Percentiles rank a stretch among this genome's conserved stretches.
These are phyloP conservation scores for Yarrowia alimentaria DNA, from an alignment of 805 yeast species.

Conservation along the genomic window DNA sequence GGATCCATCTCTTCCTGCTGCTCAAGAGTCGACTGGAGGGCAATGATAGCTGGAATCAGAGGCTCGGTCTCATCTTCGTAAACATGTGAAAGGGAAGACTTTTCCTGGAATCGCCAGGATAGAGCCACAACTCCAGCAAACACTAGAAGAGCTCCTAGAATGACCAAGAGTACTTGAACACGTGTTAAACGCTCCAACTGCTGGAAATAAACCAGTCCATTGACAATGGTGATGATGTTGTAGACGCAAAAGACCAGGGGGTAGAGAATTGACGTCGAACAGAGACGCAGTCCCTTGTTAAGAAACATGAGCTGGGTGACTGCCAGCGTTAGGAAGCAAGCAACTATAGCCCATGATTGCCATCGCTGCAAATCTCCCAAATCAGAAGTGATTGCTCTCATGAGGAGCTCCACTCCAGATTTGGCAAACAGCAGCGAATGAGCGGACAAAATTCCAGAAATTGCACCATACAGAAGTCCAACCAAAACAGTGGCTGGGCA, in stretches of 20 bases:
- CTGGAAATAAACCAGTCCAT: constrained; percentile 58
- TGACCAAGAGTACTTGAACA: constrained; percentile 45
- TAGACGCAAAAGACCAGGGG: constrained; percentile 84
- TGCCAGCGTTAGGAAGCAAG: constrained; percentile 59
- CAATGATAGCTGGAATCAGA: constrained; percentile 1
- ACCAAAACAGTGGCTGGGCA: constrained; percentile 36
- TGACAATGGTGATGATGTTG: constrained; percentile 65
- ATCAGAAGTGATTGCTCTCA: constrained; percentile 45
- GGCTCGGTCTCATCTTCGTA: constrained; percentile 20
- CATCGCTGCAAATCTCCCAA: constrained; percentile 44
- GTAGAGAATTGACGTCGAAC: constrained; percentile 74
- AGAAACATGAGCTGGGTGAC: constrained; percentile 68
- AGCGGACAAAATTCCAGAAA: constrained; percentile 78
- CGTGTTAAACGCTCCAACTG: constrained; percentile 47
- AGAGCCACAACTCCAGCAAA: constrained; percentile 62
- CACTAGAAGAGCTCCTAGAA: constrained; percentile 48
- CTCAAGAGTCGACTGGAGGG: background rate
- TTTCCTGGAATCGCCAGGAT: constrained; percentile 48
- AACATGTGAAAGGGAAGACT: constrained; percentile 5
- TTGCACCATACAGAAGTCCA: constrained; percentile 64
- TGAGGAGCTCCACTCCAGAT: constrained; percentile 67
- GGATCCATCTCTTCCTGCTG: background rate
- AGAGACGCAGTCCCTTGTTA: constrained; percentile 66
- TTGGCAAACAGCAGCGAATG: constrained; percentile 86
- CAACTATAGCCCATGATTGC: constrained; percentile 52